phyloP scores from a whole-genome alignment of 176 grass and related monocot genomes.

The Zea luxurians region DNA sequence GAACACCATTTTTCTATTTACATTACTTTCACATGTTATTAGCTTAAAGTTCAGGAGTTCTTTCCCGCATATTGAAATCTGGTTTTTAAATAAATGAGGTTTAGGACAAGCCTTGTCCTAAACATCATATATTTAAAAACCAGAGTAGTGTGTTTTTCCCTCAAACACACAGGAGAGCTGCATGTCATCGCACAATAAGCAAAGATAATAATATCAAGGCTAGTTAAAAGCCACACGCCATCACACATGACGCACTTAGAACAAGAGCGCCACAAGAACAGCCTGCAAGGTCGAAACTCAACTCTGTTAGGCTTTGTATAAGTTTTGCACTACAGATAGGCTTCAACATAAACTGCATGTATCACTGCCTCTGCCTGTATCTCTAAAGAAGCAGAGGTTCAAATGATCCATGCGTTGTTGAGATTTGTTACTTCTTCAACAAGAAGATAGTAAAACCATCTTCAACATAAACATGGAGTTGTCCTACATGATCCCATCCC shows the following conservation, averaged over 20 bases:
- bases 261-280: too few relatives aligned
- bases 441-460: neutral
- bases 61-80: neutral
- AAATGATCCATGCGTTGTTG: neutral
- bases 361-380: neutral
- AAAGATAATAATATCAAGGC: too few relatives aligned
- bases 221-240: too few relatives aligned
- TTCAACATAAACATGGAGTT: neutral
- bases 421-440: neutral
- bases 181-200: too few relatives aligned
- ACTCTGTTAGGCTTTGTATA: neutral
- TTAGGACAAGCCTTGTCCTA: neutral
- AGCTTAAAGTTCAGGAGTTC: neutral
- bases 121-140: neutral
- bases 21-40: conserved; percentile 1
- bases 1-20: neutral
- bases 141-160: too few relatives aligned
- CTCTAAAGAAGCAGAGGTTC: neutral
- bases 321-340: neutral
- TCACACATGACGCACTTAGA: too few relatives aligned
- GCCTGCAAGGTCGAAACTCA: too few relatives aligned
- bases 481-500: neutral
- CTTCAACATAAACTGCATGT: neutral
- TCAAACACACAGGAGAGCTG: too few relatives aligned
- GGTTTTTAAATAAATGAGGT: neutral